phyloP scores from a whole-genome alignment of 1,284 basidiomycete genomes.

The Cutaneotrichosporon mucoides region DNA sequence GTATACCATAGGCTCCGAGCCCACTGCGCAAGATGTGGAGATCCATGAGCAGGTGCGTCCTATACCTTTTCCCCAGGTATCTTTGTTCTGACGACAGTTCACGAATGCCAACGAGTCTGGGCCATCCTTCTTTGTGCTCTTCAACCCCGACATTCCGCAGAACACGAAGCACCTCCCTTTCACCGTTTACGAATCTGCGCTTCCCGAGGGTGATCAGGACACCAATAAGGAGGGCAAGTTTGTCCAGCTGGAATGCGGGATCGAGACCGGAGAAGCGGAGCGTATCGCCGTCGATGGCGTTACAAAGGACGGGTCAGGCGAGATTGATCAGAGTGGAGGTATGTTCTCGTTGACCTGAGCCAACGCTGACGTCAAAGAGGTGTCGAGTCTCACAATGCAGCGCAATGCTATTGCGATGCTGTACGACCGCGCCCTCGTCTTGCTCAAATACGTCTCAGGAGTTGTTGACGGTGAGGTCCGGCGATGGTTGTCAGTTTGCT shows the following conservation, averaged over 20 bases:
- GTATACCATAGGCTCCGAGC: slow-evolving; percentile 79
- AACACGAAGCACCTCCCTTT: slow-evolving; percentile 66
- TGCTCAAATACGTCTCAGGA: slow-evolving; percentile 74
- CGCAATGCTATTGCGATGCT: slow-evolving; percentile 94
- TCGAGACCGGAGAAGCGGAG: slow-evolving; percentile 98
- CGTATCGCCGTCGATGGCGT: slow-evolving; percentile 97
- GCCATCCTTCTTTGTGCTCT: slow-evolving; percentile 50
- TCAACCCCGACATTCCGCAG: slow-evolving; percentile 46
- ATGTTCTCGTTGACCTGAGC: slow-evolving; percentile 17
- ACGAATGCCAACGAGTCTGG: slow-evolving; percentile 50
- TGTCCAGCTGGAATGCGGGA: slow-evolving; percentile 63
- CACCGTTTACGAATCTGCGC: slow-evolving; percentile 80
- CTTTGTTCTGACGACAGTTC: slow-evolving; percentile 54
- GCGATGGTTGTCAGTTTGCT: no score
- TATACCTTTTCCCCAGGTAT: not conserved
- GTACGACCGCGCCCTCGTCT: slow-evolving; percentile 76
- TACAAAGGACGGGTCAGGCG: slow-evolving; percentile 63
- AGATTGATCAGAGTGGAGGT: slow-evolving; percentile 59
- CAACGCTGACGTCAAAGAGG: slow-evolving; percentile 56
- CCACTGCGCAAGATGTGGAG: slow-evolving; percentile 66
- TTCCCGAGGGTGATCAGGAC: slow-evolving; percentile 63
- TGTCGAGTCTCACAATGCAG: slow-evolving; percentile 83
- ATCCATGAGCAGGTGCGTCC: slow-evolving; percentile 73
- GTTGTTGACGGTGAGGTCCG: slow-evolving; percentile 61
- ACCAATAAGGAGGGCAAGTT: slow-evolving; percentile 50